A percentile compares a stretch with the other conserved stretches of the same genome.
phyloP scores from a whole-genome alignment of 495 filamentous ascomycete genomes.

The Penicillium canariense region DNA sequence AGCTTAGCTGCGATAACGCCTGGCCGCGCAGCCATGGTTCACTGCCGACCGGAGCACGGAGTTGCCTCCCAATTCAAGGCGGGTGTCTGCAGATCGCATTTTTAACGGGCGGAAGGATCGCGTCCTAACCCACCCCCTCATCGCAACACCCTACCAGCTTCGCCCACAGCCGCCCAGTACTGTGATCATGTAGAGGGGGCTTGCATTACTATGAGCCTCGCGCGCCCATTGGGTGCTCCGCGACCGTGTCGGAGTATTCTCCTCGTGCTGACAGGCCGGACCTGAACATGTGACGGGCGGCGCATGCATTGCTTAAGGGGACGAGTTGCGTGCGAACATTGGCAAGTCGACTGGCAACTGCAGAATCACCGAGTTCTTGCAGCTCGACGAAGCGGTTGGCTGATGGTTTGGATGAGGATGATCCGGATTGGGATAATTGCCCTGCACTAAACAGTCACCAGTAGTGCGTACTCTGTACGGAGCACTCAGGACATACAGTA shows the following conservation, averaged over 20 bases:
- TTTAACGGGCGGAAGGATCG: conserved; percentile 2
- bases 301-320: conserved; percentile 3
- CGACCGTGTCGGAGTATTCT: conserved; percentile 12
- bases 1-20: background rate
- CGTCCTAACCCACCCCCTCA: background rate
- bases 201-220: conserved; percentile 17
- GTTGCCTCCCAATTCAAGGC: conserved; percentile 16
- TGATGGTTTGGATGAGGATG: conserved; percentile 8
- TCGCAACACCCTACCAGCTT: background rate
- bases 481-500: background rate
- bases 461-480: background rate
- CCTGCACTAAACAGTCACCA: no score
- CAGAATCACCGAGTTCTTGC: conserved; percentile 23
- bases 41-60: conserved; percentile 12
- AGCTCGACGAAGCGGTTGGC: conserved; percentile 10
- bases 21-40: conserved; percentile 14
- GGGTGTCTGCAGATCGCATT: conserved; percentile 19
- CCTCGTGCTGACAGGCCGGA: background rate
- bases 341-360: conserved; percentile 20
- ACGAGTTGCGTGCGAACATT: conserved; percentile 13
- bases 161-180: background rate
- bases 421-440: background rate
- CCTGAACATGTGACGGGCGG: conserved; percentile 12
- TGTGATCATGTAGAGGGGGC: conserved; percentile 29
- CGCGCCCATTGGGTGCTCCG: conserved; percentile 14